Evolutionary conservation across 495 filamentous ascomycete genomes (phyloP).

Genomic region (Aspergillus olivimuriae): DNA sequence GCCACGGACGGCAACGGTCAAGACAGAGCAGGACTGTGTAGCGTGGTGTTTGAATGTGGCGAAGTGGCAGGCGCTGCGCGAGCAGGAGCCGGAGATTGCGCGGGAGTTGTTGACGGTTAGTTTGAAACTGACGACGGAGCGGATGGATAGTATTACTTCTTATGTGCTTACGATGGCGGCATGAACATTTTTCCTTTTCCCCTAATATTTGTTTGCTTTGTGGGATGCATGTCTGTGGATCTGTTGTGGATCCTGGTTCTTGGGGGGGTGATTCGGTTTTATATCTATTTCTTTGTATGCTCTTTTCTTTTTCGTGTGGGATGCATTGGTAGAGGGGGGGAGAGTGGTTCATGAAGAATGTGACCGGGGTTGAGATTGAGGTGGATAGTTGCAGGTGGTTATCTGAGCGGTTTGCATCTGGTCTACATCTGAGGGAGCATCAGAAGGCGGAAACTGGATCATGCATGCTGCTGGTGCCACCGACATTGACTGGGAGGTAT

Average conservation of each 20-base stretch:
- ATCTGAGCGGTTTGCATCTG: too few species aligned
- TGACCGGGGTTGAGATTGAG: not conserved
- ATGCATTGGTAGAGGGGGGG: too few species aligned
- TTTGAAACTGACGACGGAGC: slow-evolving; percentile 81
- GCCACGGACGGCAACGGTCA: slow-evolving; percentile 75
- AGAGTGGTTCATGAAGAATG: not conserved
- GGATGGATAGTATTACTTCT: slow-evolving; percentile 84
- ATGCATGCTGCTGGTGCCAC: too few species aligned
- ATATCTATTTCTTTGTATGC: not conserved
- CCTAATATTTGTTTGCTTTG: too few species aligned
- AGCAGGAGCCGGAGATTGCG: slow-evolving; percentile 65
- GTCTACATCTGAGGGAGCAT: too few species aligned
- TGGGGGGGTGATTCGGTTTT: not conserved
- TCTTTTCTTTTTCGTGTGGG: not conserved
- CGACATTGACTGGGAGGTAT: too few species aligned
- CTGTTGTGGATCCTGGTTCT: not conserved
- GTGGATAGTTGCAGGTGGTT: not conserved
- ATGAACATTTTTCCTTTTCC: slow-evolving; percentile 9
- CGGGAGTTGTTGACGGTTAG: slow-evolving; percentile 76
- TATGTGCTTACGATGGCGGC: slow-evolving; percentile 34
- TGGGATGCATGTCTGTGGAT: not conserved
- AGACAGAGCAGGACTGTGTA: slow-evolving; percentile 72
- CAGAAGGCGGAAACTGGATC: too few species aligned
- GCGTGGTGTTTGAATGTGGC: slow-evolving; percentile 71
- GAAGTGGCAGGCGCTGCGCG: slow-evolving; percentile 65